A percentile compares a stretch with the other conserved stretches of the same genome.
Conservation (phyloP, 371 early-diverging fungal genomes). For the Mucor ambiguus region DNA sequence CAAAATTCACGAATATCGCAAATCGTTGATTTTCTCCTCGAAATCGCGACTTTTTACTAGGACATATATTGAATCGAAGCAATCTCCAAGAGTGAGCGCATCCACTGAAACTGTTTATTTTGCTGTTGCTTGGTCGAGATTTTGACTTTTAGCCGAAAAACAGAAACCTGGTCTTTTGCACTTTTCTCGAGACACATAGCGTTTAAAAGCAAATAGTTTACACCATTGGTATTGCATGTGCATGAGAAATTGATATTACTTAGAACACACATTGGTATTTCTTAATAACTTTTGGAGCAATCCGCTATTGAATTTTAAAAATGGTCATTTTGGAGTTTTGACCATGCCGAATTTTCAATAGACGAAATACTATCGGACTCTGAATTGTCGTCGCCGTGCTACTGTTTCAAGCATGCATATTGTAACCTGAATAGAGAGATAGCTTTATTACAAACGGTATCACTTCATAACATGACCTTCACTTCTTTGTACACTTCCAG, state of each 20-base stretch:
- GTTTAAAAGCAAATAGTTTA: not conserved
- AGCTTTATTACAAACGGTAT: not conserved
- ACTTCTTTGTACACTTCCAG: conserved; percentile 10
- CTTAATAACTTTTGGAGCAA: too few species aligned
- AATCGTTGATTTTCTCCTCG: not conserved
- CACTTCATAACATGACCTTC: conserved; percentile 31
- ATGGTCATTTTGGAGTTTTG: too few species aligned
- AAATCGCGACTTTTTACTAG: not conserved
- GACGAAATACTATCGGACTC: not conserved
- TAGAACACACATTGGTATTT: not conserved
- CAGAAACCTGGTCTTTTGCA: not conserved
- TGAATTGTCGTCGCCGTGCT: not conserved
- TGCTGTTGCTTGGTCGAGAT: not conserved
- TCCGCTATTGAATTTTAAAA: too few species aligned
- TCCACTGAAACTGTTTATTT: not conserved
- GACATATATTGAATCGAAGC: not conserved
- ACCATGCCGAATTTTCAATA: too few species aligned
- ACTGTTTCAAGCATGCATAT: too few species aligned
- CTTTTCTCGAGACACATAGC: not conserved
- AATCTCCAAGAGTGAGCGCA: too few species aligned
- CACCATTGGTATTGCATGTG: not conserved
- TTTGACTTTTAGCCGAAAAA: not conserved
- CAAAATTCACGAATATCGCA: not conserved
- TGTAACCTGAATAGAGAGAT: too few species aligned
- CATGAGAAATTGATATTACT: not conserved